Evolutionary conservation across 148 eudicot species (phyloP), one percentile per base, ranked within the genome.

Genomic region (Camellia sinensis): DNA sequence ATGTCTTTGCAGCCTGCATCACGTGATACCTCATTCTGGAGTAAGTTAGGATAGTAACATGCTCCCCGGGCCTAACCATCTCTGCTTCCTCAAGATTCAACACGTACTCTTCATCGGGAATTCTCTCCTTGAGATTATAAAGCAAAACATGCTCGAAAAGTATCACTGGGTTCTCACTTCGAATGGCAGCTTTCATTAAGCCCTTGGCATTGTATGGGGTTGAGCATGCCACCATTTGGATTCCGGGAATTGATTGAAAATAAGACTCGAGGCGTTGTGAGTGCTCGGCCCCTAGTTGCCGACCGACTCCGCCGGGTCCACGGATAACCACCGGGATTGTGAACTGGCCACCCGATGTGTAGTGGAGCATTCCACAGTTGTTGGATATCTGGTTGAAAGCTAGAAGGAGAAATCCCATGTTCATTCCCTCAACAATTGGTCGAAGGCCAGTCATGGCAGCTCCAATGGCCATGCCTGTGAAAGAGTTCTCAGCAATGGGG

Each of bases 231-330:
- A 94, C 98, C 93, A 94, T 85, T 79, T 94, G 94, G 61, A 94
- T 94, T 18, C 98, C 98, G 86, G 79, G 83, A 68, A 81, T 92
- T 17, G 98, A 92, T 57, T 92, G 98, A 67, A 92, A 92, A 67
- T 94, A 94, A 57, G 98, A 94, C 65, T 92, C 98, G 0, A 94
- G 89, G 21, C 98, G 88, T 45, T 94, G 97, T 2, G 98, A 92
- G 78, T 94, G 98, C 78, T 94, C 98, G 3, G 98, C 98, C 0
- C 97, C 98, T 0, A 94, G 93, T 80, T 94, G 98, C 77, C 98
- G 89, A 10, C 98, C 98, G 12, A 94, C 97, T 46, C 98, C 98
- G 37, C 98, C 98, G n/a, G 98, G 98, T 15, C 98, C 98, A 7
- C 98, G 91, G 62, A 94, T 94, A 6, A 94, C 98, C 43, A 89